Evolutionary conservation across 108 stramenopile genomes (phyloP), one percentile per base, ranked within the genome.

Genomic region (Licmophora abbreviata): DNA sequence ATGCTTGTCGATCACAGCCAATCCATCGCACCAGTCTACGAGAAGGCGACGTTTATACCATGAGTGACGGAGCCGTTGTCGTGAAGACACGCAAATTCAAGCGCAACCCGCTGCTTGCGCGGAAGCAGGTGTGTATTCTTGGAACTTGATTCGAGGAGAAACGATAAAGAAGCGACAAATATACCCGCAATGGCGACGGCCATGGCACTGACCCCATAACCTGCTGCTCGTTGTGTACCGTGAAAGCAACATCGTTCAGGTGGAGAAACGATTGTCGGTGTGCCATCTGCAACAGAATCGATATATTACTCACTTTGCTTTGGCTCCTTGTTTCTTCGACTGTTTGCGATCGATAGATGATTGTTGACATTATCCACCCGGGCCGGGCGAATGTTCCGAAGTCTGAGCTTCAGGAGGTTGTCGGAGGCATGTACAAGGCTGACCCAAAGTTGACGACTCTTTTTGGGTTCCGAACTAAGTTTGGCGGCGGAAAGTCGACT

Each of bases 11-110:
- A n/a, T n/a, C n/a, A n/a, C n/a, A n/a, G n/a, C n/a, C n/a, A n/a
- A n/a, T n/a, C n/a, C n/a, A n/a, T n/a, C n/a, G n/a, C n/a, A n/a
- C n/a, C n/a, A n/a, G n/a, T n/a, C n/a, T n/a, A n/a, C n/a, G n/a
- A n/a, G n/a, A n/a, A n/a, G n/a, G n/a, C n/a, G n/a, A n/a, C n/a
- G n/a, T n/a, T n/a, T n/a, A n/a, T n/a, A 71, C 21, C 62, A 76
- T 76, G 75, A 55, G 63, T 21, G 75, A 76, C 55, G 49, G 52
- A 25, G 83, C 92, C 57, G 95, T 99, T 61, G 83, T 93, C 46
- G 85, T 99, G 49, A 92, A 97, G 77, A 95, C 96, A 44, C 92
- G 96, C 48, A 99, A 99, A 81, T 96, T 98, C 75, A 93, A 94
- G 74, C 70, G 85, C 54, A 99, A 99, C 73, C 88, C 97, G 18